Conservation (phyloP, 2,329 filamentous ascomycete genomes). For the Phaeosphaeriaceae sp. region DNA sequence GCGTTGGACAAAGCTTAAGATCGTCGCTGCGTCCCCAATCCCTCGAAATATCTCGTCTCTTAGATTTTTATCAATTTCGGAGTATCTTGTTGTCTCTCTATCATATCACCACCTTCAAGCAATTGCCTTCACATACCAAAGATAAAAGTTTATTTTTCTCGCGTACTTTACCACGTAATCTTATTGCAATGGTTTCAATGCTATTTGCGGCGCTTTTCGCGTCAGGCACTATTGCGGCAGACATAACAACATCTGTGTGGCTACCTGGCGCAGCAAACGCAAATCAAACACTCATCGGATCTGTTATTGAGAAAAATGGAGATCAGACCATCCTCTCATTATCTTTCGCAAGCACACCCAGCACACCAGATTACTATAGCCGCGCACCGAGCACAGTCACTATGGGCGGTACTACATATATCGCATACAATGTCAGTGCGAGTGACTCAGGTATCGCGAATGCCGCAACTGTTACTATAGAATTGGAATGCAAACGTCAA, state of each 20-base stretch:
- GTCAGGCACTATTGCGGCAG: conserved; percentile 23
- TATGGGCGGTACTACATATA: conserved; percentile 25
- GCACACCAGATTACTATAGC: conserved; percentile 6
- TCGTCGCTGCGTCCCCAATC: not conserved
- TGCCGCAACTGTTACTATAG: conserved; percentile 13
- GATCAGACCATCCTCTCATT: conserved; percentile 29
- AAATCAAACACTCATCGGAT: conserved; percentile 24
- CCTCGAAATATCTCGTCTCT: not conserved
- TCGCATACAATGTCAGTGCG: conserved; percentile 17
- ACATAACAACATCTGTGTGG: conserved; percentile 39
- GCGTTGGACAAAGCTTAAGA: conserved; percentile 15
- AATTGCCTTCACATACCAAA: too few species aligned
- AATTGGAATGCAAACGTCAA: conserved; percentile 17
- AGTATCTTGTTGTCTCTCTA: too few species aligned
- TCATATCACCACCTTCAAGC: too few species aligned
- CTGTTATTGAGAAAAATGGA: conserved; percentile 26
- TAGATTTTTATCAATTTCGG: too few species aligned
- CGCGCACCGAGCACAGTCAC: conserved; percentile 15
- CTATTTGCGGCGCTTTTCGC: conserved; percentile 28
- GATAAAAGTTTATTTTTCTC: too few species aligned
- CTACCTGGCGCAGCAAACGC: conserved; percentile 21
- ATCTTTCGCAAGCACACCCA: conserved; percentile 4
- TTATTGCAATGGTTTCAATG: conserved; percentile 29
- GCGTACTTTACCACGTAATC: too few species aligned
- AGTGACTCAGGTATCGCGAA: conserved; percentile 3